Evolutionary conservation across 208 protist species (phyloP), one percentile per base, ranked within the genome.

Genomic region (Trypanosoma boissoni): DNA sequence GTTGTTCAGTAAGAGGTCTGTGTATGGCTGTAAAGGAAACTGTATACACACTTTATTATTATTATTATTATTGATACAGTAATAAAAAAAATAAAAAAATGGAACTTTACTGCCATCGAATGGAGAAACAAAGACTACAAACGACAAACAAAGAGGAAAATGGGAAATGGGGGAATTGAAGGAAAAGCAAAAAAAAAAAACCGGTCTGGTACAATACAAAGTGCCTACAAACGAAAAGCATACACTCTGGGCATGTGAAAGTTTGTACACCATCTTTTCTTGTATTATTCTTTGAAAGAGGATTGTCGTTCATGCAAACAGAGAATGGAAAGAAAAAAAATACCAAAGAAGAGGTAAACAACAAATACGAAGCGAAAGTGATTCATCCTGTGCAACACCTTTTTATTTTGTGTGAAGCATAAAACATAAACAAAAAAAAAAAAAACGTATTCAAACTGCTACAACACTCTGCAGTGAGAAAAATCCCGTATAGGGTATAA

Each of bases 271-370:
- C n/a, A n/a, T n/a, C n/a, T n/a, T n/a, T n/a, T n/a, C n/a, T n/a
- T n/a, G n/a, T n/a, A n/a, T n/a, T n/a, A n/a, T n/a, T n/a, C n/a
- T n/a, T n/a, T n/a, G n/a, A n/a, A n/a, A n/a, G n/a, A n/a, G n/a
- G n/a, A n/a, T n/a, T n/a, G n/a, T n/a, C n/a, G n/a, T n/a, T n/a
- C n/a, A n/a, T n/a, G n/a, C n/a, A n/a, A n/a, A n/a, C n/a, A n/a
- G n/a, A n/a, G n/a, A n/a, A n/a, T n/a, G n/a, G n/a, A 53, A 31
- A 41, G 32, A 45, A 44, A 48, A 43, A 48, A 48, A 48, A 42
- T 28, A 8, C 3, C 42, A 5, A 6, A 12, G 18, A 24, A 45
- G 14, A n/a, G n/a, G n/a, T n/a, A n/a, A n/a, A n/a, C n/a, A n/a
- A n/a, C n/a, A n/a, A n/a, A n/a, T n/a, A n/a, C n/a, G n/a, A n/a